Conservation (phyloP, 2,329 filamentous ascomycete species). For the Teratosphaeria nubilosa region DNA sequence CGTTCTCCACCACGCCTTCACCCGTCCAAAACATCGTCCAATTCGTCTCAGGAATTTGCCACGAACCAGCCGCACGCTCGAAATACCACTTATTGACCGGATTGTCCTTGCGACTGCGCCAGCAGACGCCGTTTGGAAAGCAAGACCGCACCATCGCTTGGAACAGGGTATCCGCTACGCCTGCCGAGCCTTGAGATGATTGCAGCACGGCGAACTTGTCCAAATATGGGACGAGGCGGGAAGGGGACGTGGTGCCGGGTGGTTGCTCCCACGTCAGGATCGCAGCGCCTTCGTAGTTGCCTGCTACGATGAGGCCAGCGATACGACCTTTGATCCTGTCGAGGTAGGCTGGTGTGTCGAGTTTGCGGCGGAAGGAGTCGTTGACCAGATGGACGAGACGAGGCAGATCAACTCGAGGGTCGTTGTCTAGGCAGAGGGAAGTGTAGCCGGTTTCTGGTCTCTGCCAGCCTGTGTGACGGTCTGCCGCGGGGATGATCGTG, state of each 20-base stretch:
- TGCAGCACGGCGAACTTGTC: conserved; percentile 96
- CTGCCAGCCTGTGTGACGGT: conserved; percentile 52
- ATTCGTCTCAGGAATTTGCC: conserved; percentile 68
- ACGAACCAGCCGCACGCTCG: conserved; percentile 73
- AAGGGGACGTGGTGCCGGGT: conserved; percentile 32
- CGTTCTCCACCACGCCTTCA: conserved; percentile 44
- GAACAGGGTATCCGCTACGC: conserved; percentile 92
- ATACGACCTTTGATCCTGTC: conserved; percentile 68
- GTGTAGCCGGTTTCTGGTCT: conserved; percentile 51
- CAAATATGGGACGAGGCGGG: conserved; percentile 76
- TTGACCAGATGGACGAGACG: conserved; percentile 81
- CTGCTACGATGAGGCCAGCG: conserved; percentile 87
- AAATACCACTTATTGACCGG: conserved; percentile 99
- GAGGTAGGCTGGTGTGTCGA: conserved; percentile 78
- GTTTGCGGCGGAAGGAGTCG: conserved; percentile 77
- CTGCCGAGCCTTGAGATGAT: conserved; percentile 68
- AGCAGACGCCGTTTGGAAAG: conserved; percentile 82
- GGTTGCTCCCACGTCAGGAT: conserved; percentile 91
- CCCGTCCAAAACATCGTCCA: conserved; percentile 99
- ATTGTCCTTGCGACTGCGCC: conserved; percentile 81
- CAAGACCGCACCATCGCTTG: conserved; percentile 87
- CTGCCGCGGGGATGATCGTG: conserved; percentile 66
- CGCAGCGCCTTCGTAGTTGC: conserved; percentile 91
- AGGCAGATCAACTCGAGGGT: conserved; percentile 71
- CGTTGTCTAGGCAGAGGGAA: conserved; percentile 57